Evolutionary conservation across 805 yeast genomes (phyloP), one percentile per base, ranked within the genome.

Genomic region (Wickerhamiella parazyma): DNA sequence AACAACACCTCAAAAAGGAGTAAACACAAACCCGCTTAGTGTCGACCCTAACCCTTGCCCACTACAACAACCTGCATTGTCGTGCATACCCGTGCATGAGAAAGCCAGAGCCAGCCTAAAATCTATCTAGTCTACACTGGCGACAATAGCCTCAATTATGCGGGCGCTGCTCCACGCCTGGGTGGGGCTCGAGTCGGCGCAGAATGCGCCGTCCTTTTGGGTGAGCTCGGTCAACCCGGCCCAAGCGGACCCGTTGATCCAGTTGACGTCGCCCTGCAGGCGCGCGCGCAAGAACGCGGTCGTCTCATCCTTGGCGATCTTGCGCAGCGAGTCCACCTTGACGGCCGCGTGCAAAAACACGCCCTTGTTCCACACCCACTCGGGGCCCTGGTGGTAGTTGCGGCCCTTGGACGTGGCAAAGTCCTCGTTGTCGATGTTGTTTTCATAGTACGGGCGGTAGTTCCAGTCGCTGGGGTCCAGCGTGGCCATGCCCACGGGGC

Each of bases 331-430:
- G 54, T 68, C 60, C 56, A 80, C 75, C 37, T 64, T 59, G 31
- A 73, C 65, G 54, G 69, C 76, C 0, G 97, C 94, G 49, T 96
- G 72, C 51, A 91, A 63, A 57, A 85, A 89, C 60, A 76, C 86
- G 2, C 98, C 98, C 20, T 71, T 69, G 46, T 77, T 73, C 96
- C 96, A 89, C 26, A 83, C 81, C 98, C 98, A 89, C 59, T 91
- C 98, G 2, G 98, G 98, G 1, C 98, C 98, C 64, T 89, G 97
- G 61, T 89, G 98, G 60, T 89, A 89, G 63, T 91, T 91, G 55
- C 97, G 73, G 24, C 98, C 98, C 62, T 86, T 85, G 2, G 96
- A 71, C 0, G 96, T 86, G 0, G 93, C 85, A 69, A 86, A 91
- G 60, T 89, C 95, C 4, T 71, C 75, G 42, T 73, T 75, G 55